Evolutionary conservation across 768 basidiomycete species (phyloP).

Genomic region (Aureoboletus auriporus): DNA sequence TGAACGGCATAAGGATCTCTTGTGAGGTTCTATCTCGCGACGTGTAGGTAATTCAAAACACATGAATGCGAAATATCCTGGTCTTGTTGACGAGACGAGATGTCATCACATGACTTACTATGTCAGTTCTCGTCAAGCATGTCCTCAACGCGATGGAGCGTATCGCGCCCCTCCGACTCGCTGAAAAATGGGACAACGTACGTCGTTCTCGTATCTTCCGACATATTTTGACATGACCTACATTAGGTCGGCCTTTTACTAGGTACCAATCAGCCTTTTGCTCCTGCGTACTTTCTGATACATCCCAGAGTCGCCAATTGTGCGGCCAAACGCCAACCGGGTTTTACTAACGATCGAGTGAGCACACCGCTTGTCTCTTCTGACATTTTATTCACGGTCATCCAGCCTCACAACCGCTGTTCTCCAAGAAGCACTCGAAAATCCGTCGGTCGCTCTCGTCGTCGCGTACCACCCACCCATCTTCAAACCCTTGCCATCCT

Average conservation of each 20-base stretch:
- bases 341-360: constrained; percentile 74
- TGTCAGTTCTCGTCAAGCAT: constrained; percentile 29
- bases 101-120: no score
- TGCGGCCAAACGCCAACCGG: constrained; percentile 40
- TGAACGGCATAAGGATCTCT: no score
- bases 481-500: constrained; percentile 67
- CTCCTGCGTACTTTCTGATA: constrained; percentile 2
- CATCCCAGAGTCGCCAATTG: constrained; percentile 49
- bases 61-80: no score
- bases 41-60: no score
- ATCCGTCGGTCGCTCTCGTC: constrained; percentile 58
- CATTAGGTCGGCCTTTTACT: constrained; percentile 68
- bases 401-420: constrained; percentile 71
- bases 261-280: constrained; percentile 38
- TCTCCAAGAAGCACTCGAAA: constrained; percentile 56
- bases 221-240: constrained; percentile 1
- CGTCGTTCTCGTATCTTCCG: constrained; percentile 27
- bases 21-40: no score
- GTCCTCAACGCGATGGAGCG: constrained; percentile 71
- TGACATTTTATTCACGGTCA: constrained; percentile 17
- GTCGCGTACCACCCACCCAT: constrained; percentile 86
- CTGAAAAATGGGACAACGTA: constrained; percentile 95
- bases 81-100: no score
- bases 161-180: constrained; percentile 82
- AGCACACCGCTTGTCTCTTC: constrained; percentile 13